Evolutionary conservation across 2,329 filamentous ascomycete species (phyloP).

Genomic region (Aureobasidium sp.): DNA sequence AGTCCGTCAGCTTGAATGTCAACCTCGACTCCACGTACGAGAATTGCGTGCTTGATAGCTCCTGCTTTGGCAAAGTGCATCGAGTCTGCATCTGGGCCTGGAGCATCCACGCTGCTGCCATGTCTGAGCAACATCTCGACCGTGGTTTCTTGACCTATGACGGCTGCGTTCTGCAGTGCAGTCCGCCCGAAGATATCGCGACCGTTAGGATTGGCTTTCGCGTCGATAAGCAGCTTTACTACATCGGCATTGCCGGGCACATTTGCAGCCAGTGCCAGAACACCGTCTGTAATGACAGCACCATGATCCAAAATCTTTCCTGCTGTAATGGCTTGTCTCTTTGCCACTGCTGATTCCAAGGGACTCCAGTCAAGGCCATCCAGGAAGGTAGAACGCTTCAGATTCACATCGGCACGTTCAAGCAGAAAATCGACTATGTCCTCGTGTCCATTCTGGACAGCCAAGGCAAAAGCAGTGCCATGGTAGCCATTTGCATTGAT

Average conservation of each 20-base stretch:
- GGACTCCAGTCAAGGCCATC: background rate
- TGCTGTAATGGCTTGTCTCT: background rate
- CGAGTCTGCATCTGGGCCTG: background rate
- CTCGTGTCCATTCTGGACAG: background rate
- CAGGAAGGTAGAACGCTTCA: background rate
- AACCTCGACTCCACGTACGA: background rate
- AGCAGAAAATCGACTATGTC: background rate
- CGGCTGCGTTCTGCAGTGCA: background rate
- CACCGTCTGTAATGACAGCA: background rate
- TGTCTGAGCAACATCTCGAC: background rate
- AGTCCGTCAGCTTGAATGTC: background rate
- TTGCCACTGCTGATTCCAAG: background rate
- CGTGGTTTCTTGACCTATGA: background rate
- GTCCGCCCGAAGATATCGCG: background rate
- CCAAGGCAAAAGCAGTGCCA: background rate
- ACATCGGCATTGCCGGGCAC: background rate
- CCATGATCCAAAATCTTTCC: background rate
- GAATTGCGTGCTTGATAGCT: background rate
- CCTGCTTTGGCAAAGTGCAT: background rate
- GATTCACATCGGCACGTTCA: background rate
- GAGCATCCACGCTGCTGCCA: background rate
- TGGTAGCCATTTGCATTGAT: background rate
- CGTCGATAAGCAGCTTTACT: background rate
- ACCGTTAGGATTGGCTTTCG: background rate
- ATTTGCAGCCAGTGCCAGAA: background rate